These are phyloP conservation scores for Trichaptum fuscoviolaceum DNA, from an alignment of 768 basidiomycete species.

Conservation along the genomic window DNA sequence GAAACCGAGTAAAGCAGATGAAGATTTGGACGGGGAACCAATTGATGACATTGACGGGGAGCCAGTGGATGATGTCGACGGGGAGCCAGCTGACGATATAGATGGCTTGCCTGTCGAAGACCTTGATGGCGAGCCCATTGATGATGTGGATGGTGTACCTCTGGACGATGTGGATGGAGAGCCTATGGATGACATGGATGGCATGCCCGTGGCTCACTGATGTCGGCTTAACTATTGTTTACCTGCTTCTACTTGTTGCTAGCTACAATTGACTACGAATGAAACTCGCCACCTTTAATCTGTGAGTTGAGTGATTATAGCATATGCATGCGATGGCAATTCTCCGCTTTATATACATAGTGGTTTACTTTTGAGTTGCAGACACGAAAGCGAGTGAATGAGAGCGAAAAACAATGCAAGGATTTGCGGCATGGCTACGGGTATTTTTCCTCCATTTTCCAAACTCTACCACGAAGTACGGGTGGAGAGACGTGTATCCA, in stretches of 20 bases:
- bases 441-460: background rate
- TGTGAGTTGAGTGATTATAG: background rate
- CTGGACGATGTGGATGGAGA: constrained; percentile 13
- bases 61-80: constrained; percentile 45
- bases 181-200: constrained; percentile 27
- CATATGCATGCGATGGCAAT: background rate
- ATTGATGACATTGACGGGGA: constrained; percentile 36
- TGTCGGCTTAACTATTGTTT: too few relatives aligned
- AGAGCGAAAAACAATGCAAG: background rate
- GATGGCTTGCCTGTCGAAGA: constrained; percentile 28
- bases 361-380: constrained; percentile 1
- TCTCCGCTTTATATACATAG: background rate
- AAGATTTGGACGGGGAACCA: constrained; percentile 34
- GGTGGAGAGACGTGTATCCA: background rate
- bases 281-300: background rate
- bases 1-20: constrained; percentile 27
- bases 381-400: background rate
- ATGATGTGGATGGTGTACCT: constrained; percentile 46
- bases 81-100: constrained; percentile 31
- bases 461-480: background rate
- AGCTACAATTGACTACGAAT: background rate
- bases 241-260: too few relatives aligned
- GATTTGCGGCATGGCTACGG: background rate
- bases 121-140: constrained; percentile 37
- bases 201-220: constrained; percentile 19